These are phyloP conservation scores for Globisporangium irregulare DNA, from an alignment of 352 stramenopile genomes.

Conservation along the genomic window DNA sequence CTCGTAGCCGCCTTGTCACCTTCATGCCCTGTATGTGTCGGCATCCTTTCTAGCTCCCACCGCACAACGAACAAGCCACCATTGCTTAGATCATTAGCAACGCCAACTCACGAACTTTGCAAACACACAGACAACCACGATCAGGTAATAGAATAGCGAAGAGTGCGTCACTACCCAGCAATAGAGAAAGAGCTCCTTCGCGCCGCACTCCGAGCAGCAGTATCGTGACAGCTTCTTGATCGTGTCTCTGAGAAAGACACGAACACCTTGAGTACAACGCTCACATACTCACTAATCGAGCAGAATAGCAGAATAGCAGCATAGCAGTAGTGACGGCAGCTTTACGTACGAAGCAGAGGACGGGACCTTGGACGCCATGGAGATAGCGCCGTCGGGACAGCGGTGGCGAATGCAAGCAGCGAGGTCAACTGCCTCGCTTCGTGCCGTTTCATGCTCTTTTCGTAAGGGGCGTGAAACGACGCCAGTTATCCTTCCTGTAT, in stretches of 20 bases:
- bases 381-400: neutral
- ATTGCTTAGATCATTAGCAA: neutral
- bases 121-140: neutral
- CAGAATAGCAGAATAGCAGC: neutral
- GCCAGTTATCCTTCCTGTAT: neutral
- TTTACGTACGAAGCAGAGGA: conserved; percentile 10
- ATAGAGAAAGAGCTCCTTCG: conserved; percentile 60
- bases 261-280: neutral
- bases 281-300: neutral
- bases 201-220: conserved; percentile 53
- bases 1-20: conserved; percentile 15
- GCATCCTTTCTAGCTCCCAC: conserved; percentile 57
- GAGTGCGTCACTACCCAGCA: conserved; percentile 38
- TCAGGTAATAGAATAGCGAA: neutral
- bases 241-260: conserved; percentile 21
- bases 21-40: conserved; percentile 69
- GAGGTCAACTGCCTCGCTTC: neutral
- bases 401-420: no score
- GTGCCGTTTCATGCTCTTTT: neutral
- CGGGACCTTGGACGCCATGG: neutral
- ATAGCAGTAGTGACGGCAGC: neutral
- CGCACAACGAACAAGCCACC: neutral
- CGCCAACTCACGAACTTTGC: neutral
- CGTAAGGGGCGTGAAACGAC: conserved; percentile 5
- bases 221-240: conserved; percentile 61